Evolutionary conservation across 352 stramenopile genomes (phyloP).

Genomic region (Hyphochytrium catenoides): DNA sequence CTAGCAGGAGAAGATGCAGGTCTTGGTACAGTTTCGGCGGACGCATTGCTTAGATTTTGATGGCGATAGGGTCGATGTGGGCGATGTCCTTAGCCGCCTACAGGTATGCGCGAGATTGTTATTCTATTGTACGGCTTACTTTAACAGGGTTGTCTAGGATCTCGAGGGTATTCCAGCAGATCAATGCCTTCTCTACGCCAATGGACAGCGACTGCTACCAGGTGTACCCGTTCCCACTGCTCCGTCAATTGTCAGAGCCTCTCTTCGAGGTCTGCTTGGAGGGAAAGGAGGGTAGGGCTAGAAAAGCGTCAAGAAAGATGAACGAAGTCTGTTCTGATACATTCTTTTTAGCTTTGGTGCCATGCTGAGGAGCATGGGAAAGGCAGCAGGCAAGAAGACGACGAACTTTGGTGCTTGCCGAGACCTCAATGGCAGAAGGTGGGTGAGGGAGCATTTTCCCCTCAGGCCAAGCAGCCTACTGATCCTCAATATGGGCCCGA

Average conservation of each 20-base stretch:
- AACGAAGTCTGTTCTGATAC: too few species aligned
- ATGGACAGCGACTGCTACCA: conserved; percentile 15
- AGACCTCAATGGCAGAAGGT: conserved; percentile 45
- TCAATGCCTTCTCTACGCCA: conserved; percentile 1
- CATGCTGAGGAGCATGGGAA: conserved; percentile 51
- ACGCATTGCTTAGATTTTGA: conserved; percentile 40
- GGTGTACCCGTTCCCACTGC: conserved; percentile 16
- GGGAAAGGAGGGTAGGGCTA: conserved; percentile 57
- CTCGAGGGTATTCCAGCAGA: conserved; percentile 14
- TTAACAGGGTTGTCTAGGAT: conserved; percentile 25
- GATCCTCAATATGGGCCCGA: too few species aligned
- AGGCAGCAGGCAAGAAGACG: conserved; percentile 35
- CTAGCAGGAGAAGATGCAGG: too few species aligned
- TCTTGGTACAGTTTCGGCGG: conserved; percentile 50
- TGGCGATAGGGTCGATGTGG: conserved; percentile 13
- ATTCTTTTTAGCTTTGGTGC: conserved; percentile 57
- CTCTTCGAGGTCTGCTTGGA: conserved; percentile 30
- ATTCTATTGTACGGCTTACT: neutral
- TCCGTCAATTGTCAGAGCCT: conserved; percentile 29
- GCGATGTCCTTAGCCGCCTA: conserved; percentile 17
- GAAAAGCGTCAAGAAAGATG: too few species aligned
- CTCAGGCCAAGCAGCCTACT: too few species aligned
- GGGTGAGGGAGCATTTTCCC: too few species aligned
- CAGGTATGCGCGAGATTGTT: conserved; percentile 22
- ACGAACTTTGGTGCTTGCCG: conserved; percentile 49